Conservation (phyloP, 441 rosid species). For the Gossypium lobatum region DNA sequence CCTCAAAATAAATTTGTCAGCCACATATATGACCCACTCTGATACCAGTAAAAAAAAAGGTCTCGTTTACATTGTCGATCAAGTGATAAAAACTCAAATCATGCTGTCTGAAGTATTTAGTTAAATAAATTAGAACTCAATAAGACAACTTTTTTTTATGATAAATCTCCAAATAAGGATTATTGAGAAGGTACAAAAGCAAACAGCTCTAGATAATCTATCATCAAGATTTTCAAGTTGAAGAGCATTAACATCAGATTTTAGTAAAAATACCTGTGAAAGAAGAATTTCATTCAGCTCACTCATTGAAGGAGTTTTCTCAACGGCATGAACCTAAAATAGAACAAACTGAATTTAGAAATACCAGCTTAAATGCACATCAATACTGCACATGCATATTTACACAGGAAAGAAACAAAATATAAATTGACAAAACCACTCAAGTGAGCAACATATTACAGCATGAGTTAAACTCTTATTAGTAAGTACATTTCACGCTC, state of each 20-base stretch:
- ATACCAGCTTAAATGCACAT: background rate
- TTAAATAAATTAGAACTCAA: slow-evolving; percentile 5
- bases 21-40: background rate
- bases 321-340: slow-evolving; percentile 82
- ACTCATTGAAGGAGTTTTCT: slow-evolving; percentile 95
- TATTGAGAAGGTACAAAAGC: background rate
- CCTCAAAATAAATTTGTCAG: background rate
- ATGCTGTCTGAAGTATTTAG: background rate
- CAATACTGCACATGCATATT: background rate
- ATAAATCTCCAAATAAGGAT: background rate
- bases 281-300: slow-evolving; percentile 90
- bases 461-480: background rate
- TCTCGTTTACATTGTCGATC: background rate
- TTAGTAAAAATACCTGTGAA: slow-evolving; percentile 62
- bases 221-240: background rate
- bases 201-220: slow-evolving; percentile 9
- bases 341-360: slow-evolving; percentile 16
- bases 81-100: background rate
- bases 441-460: slow-evolving; percentile 2
- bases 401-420: slow-evolving; percentile 9
- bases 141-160: background rate
- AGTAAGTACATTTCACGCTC: background rate
- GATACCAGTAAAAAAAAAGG: background rate
- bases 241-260: slow-evolving; percentile 9
- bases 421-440: background rate